These are phyloP conservation scores for Scedosporium apiospermum DNA, from an alignment of 2,329 filamentous ascomycete genomes.

Conservation along the genomic window DNA sequence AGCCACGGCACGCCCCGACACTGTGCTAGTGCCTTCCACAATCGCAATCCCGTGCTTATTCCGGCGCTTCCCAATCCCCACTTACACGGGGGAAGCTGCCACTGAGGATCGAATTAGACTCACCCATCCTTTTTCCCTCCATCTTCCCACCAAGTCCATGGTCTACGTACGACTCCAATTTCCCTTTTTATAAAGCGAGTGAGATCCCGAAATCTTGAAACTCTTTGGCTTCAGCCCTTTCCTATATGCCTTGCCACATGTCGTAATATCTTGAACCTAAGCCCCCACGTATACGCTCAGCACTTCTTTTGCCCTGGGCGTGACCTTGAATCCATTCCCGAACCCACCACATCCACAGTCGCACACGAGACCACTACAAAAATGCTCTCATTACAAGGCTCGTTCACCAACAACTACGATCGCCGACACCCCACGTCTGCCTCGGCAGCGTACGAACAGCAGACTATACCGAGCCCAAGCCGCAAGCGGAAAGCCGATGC, in stretches of 20 bases:
- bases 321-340: no score
- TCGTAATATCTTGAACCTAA: no score
- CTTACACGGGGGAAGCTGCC: background rate
- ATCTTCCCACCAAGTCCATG: no score
- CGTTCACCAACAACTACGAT: slow-evolving; percentile 1
- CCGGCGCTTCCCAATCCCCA: background rate
- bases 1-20: background rate
- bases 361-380: background rate
- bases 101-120: no score
- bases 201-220: no score
- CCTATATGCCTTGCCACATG: no score
- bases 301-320: no score
- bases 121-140: no score
- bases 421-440: slow-evolving; percentile 9
- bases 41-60: background rate
- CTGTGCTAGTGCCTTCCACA: background rate
- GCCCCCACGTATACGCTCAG: no score
- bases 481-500: slow-evolving; percentile 53
- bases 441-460: slow-evolving; percentile 11
- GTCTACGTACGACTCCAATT: no score
- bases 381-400: slow-evolving; percentile 4
- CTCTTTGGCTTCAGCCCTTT: no score
- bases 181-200: no score
- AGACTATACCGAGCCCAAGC: slow-evolving; percentile 3
- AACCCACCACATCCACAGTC: background rate